Evolutionary conservation across 225 moss, liverwort and hornwort genomes (phyloP), one percentile per base, ranked within the genome.

Genomic region (Pseudoscleropodium purum): DNA sequence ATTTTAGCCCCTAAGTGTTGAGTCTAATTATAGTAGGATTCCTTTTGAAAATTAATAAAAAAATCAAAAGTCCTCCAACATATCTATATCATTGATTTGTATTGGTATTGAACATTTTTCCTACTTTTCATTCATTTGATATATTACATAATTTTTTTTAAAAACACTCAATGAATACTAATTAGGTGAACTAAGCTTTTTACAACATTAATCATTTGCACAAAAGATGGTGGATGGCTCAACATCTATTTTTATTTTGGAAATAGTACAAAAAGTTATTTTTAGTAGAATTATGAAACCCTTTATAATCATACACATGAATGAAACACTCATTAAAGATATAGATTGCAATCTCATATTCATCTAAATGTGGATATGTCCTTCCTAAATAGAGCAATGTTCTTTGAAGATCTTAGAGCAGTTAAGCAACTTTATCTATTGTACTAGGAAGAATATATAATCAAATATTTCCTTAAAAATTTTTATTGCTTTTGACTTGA

Each of bases 391-490:
- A 14, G 5, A 72, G 15, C 25, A 27, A 72, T 72, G 2, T 25
- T 73, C 15, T 43, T 73, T 25, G 8, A 73, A 27, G 9, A 16
- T 27, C 26, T 41, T 26, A 3, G 15, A 72, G 26, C 9, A 41
- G 9, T 72, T 26, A 41, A 41, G 39, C 16, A 43, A 43, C 14
- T 47, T 49, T 23, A 75, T 49, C 12, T 49, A 31, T 75, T 6
- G 0, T 4, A 10, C 0, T 0, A 47, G 11, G 19, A 4, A 0
- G 4, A 33, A 33, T 75, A 75, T 20, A 12, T 1, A 13, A 19
- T 75, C 12, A 33, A 75, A 31, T 75, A 49, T 19, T 49, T 1
- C 19, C 7, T 31, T 14, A 0, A 27, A 29, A 27, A 18, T 10
- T 29, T 45, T 0, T 45, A 45, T 17, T 45, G 18, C 45, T 74